Percentiles rank a stretch among this genome's conserved stretches.
Evolutionary conservation across 148 eudicot species (phyloP).

Genomic region (Rhododendron ovatum): DNA sequence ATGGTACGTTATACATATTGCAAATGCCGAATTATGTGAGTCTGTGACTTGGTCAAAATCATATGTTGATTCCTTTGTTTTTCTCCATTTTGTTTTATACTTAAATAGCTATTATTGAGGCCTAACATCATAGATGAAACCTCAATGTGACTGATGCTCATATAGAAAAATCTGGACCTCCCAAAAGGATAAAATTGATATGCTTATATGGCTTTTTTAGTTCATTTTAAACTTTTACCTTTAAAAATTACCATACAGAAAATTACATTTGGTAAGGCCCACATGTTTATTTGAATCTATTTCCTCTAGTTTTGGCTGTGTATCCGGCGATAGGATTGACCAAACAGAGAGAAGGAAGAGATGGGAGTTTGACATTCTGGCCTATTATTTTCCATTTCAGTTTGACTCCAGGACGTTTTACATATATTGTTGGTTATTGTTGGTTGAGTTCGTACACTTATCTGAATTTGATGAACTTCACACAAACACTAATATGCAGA

Average conservation of each 20-base stretch:
- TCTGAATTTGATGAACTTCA: neutral
- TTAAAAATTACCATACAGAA: neutral
- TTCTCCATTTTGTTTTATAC: neutral
- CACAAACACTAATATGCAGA: conserved; percentile 3
- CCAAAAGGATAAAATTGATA: neutral
- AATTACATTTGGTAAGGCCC: neutral
- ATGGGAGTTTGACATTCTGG: neutral
- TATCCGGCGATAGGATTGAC: neutral
- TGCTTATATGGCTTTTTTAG: neutral
- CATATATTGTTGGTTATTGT: neutral
- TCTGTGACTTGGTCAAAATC: neutral
- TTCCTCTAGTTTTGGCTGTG: neutral
- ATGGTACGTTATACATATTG: neutral
- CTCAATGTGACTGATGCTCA: neutral
- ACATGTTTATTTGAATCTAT: neutral
- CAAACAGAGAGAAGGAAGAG: neutral
- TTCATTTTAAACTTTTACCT: neutral
- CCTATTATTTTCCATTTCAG: neutral
- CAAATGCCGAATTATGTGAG: neutral
- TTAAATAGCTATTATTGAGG: neutral
- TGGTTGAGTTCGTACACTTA: neutral
- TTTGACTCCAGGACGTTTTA: neutral
- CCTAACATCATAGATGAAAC: neutral
- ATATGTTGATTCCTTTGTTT: neutral
- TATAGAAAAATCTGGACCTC: neutral